These are phyloP conservation scores for Hypocreales sp. DNA, from an alignment of 2,329 filamentous ascomycete species.

Conservation along the genomic window DNA sequence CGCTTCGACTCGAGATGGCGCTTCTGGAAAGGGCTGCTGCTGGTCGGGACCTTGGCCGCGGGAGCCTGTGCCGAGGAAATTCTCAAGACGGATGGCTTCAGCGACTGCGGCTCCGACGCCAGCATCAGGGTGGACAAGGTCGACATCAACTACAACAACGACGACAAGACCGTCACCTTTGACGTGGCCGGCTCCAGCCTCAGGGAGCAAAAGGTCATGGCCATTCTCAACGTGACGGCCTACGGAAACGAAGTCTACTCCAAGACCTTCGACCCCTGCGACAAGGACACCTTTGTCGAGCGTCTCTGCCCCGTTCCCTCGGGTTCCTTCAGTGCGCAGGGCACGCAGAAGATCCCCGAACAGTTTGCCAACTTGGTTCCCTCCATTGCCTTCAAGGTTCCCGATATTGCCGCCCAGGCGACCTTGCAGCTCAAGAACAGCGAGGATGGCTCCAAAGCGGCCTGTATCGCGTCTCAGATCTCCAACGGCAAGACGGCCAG, in stretches of 20 bases:
- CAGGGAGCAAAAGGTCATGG: constrained; percentile 65
- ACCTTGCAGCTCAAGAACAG: constrained; percentile 57
- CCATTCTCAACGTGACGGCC: constrained; percentile 59
- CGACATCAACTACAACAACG: constrained; percentile 65
- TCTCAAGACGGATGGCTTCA: constrained; percentile 69
- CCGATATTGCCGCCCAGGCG: constrained; percentile 77
- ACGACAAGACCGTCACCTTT: constrained; percentile 59
- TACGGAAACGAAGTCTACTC: constrained; percentile 73
- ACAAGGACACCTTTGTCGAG: constrained; percentile 45
- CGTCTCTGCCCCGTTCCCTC: constrained; percentile 75
- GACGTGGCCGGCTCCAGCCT: constrained; percentile 66
- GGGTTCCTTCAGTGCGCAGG: constrained; percentile 58
- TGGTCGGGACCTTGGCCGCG: constrained; percentile 19
- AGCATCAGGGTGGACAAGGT: constrained; percentile 57
- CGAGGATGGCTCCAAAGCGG: constrained; percentile 46
- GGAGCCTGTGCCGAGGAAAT: constrained; percentile 51
- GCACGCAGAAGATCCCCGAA: constrained; percentile 55
- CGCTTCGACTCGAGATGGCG: constrained; percentile 13
- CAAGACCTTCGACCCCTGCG: constrained; percentile 74
- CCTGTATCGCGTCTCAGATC: constrained; percentile 70
- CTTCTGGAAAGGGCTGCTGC: constrained; percentile 16
- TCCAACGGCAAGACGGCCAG: constrained; percentile 75
- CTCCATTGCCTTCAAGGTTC: constrained; percentile 74
- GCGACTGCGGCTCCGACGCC: constrained; percentile 41
- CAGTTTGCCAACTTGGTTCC: constrained; percentile 64